Percentiles rank a stretch among this genome's conserved stretches.
Conservation (phyloP, 164 flowering plant species). For the Taxillus chinensis region DNA sequence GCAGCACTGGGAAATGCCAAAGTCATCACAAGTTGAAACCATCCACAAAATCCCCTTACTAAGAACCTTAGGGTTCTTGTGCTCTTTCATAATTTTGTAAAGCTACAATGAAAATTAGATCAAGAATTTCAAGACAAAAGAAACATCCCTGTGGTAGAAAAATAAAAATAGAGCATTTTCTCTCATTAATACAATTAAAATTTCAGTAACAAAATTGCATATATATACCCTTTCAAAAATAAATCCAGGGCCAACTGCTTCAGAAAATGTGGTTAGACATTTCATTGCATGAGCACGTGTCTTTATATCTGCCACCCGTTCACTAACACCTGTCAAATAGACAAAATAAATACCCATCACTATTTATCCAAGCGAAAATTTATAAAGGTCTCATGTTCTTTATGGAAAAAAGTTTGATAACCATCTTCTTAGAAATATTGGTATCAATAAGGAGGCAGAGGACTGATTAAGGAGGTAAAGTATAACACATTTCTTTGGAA, state of each 20-base stretch:
- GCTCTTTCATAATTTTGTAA: conserved; percentile 94
- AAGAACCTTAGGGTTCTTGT: conserved; percentile 99
- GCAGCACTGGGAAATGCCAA: conserved; percentile 92
- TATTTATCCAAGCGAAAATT: neutral
- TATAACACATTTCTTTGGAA: conserved; percentile 86
- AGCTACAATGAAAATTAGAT: conserved; percentile 34
- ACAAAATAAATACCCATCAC: neutral
- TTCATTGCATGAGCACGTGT: conserved; percentile 93
- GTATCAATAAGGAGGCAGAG: no score
- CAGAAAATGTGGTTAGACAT: conserved; percentile 85
- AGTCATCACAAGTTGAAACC: conserved; percentile 93
- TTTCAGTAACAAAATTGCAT: no score
- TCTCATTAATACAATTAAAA: neutral
- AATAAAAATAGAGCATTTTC: neutral
- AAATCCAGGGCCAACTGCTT: conserved; percentile 97
- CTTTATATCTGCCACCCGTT: conserved; percentile 95
- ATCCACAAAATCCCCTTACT: conserved; percentile 94
- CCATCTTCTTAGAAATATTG: neutral
- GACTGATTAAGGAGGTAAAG: conserved; percentile 47
- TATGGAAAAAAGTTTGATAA: neutral
- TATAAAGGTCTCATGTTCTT: neutral
- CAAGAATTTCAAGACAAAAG: neutral
- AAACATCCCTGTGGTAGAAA: neutral
- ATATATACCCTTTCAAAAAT: conserved; percentile 75
- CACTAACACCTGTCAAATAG: conserved; percentile 55